phyloP scores from a whole-genome alignment of 169 alveolate species.

The Plasmodium inui region DNA sequence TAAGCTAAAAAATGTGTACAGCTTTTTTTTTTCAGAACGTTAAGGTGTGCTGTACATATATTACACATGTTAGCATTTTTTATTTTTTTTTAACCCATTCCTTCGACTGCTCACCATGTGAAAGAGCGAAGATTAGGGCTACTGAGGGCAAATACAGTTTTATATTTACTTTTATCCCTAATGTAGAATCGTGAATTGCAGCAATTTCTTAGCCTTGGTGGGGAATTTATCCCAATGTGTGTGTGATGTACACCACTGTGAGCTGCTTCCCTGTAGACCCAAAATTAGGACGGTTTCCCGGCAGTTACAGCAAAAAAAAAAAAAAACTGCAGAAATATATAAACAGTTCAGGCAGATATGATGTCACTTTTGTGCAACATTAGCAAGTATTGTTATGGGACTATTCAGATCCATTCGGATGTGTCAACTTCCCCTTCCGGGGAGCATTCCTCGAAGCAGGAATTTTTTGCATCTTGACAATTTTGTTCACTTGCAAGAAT shows the following conservation, averaged over 20 bases:
- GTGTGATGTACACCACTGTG: neutral
- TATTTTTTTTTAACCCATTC: neutral
- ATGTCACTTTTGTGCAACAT: neutral
- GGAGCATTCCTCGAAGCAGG: neutral
- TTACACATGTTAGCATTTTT: neutral
- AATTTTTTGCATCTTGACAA: neutral
- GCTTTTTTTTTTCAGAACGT: conserved; percentile 12
- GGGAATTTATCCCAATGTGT: neutral
- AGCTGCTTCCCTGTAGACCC: neutral
- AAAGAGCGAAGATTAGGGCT: conserved; percentile 6
- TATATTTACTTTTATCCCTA: neutral
- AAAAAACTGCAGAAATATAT: conserved; percentile 13
- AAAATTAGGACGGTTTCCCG: neutral
- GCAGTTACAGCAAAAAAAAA: conserved; percentile 10
- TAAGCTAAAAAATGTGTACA: conserved; percentile 9
- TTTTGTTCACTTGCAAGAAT: neutral
- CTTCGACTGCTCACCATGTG: neutral
- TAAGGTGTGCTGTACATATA: neutral
- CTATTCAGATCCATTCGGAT: neutral
- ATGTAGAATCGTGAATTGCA: neutral
- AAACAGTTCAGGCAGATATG: conserved; percentile 6
- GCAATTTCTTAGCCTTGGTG: neutral
- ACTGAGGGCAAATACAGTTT: neutral
- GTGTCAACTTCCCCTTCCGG: neutral
- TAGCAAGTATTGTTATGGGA: neutral